phyloP scores from a whole-genome alignment of 352 stramenopile genomes.

The Phytophthora macrochlamydospora region DNA sequence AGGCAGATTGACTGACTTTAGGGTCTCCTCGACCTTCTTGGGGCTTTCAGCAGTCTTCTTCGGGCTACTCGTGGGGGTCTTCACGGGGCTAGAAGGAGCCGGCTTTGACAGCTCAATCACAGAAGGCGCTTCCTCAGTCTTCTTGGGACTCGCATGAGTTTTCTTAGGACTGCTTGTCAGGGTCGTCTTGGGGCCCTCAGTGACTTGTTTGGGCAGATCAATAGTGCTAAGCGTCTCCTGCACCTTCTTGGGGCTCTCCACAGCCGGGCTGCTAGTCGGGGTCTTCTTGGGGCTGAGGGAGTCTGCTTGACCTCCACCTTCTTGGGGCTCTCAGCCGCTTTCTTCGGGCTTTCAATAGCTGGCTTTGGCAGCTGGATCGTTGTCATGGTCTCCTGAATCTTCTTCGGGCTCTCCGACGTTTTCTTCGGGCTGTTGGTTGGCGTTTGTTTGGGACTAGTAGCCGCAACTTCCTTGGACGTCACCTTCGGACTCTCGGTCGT shows the following conservation, averaged over 20 bases:
- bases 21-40: constrained; percentile 11
- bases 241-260: constrained; percentile 17
- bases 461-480: constrained; percentile 3
- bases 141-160: constrained; percentile 23
- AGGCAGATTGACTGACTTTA: not conserved
- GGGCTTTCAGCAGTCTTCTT: constrained; percentile 15
- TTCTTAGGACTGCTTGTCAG: constrained; percentile 14
- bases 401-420: constrained; percentile 23
- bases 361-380: constrained; percentile 13
- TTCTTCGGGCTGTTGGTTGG: constrained; percentile 18
- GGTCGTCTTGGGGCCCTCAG: constrained; percentile 13
- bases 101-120: constrained; percentile 21
- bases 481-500: constrained; percentile 2
- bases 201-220: constrained; percentile 13
- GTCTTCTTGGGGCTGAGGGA: constrained; percentile 11
- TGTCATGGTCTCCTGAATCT: constrained; percentile 15
- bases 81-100: constrained; percentile 5
- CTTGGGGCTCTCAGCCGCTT: constrained; percentile 21
- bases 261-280: not conserved
- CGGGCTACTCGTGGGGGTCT: constrained; percentile 6
- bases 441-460: constrained; percentile 5
- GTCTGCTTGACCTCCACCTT: constrained; percentile 21
- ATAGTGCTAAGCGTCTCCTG: not conserved
- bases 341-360: constrained; percentile 10
- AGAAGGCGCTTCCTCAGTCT: constrained; percentile 13